Percentiles rank a stretch among this genome's conserved stretches.
Evolutionary conservation across 805 yeast species (phyloP).

Genomic region (Priceomyces fermenticarens): DNA sequence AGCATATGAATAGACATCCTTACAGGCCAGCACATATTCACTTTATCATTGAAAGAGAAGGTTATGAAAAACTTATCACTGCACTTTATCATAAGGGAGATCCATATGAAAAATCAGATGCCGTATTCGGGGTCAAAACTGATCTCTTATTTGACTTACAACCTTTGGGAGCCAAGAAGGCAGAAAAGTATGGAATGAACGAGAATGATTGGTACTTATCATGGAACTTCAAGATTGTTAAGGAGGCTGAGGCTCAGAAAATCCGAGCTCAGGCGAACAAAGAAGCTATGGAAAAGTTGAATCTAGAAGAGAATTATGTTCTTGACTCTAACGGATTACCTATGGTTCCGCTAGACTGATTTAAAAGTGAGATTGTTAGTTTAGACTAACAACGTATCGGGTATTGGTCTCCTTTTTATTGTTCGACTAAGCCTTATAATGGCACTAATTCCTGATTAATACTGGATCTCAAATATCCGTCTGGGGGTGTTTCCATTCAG

Average conservation of each 20-base stretch:
- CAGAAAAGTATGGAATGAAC: constrained; percentile 13
- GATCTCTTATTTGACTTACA: constrained; percentile 10
- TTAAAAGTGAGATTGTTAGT: too few relatives aligned
- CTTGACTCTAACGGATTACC: too few relatives aligned
- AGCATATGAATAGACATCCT: constrained; percentile 33
- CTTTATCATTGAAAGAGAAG: constrained; percentile 17
- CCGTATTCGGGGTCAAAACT: constrained; percentile 19
- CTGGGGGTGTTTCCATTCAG: too few relatives aligned
- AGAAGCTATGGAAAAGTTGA: constrained; percentile 10
- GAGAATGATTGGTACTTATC: constrained; percentile 17
- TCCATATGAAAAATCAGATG: constrained; percentile 18
- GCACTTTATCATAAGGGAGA: constrained; percentile 18
- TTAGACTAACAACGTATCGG: too few relatives aligned
- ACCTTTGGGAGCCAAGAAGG: constrained; percentile 15
- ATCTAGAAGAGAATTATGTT: too few relatives aligned
- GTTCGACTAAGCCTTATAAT: too few relatives aligned
- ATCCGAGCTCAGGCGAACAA: constrained; percentile 7
- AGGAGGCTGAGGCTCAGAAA: constrained; percentile 10
- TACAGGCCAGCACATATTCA: constrained; percentile 29
- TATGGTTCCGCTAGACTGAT: too few relatives aligned
- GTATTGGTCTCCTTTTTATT: too few relatives aligned
- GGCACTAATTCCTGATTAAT: too few relatives aligned
- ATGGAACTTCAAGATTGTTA: constrained; percentile 16
- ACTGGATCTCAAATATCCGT: too few relatives aligned
- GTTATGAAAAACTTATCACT: constrained; percentile 17